A percentile compares a stretch with the other conserved stretches of the same genome.
These are phyloP conservation scores for Thozetella sp. DNA, from an alignment of 495 filamentous ascomycete genomes.

Conservation along the genomic window DNA sequence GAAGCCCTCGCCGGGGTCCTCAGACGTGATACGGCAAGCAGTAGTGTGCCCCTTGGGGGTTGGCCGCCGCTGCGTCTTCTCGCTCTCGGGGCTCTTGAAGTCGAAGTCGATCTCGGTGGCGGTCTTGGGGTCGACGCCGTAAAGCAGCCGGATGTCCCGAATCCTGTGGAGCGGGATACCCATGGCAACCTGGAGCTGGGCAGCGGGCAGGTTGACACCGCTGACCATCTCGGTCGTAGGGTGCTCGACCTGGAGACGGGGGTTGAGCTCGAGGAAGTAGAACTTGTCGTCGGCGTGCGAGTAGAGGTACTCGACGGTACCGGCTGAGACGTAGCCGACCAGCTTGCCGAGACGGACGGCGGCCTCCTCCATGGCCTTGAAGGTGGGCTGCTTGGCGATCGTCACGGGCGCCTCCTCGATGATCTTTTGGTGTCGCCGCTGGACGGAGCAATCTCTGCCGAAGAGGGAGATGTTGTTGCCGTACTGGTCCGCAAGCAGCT, in stretches of 20 bases:
- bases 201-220: conserved; percentile 95
- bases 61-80: conserved; percentile 83
- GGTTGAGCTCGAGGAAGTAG: conserved; percentile 99
- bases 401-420: conserved; percentile 99
- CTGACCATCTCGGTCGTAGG: conserved; percentile 99
- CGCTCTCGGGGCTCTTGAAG: conserved; percentile 85
- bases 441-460: conserved; percentile 97
- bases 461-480: conserved; percentile 99
- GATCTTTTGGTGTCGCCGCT: conserved; percentile 99
- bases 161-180: conserved; percentile 95
- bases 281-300: conserved; percentile 98
- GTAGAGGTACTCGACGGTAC: conserved; percentile 99
- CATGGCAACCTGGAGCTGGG: conserved; percentile 98
- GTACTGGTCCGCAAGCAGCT: conserved; percentile 97
- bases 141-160: conserved; percentile 92
- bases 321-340: conserved; percentile 97
- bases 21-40: conserved; percentile 98
- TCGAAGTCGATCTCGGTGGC: conserved; percentile 93
- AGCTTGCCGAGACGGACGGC: conserved; percentile 91
- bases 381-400: conserved; percentile 85
- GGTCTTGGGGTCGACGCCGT: conserved; percentile 90
- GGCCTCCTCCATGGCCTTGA: conserved; percentile 95
- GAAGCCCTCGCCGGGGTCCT: conserved; percentile 98
- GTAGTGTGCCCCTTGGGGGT: conserved; percentile 96
- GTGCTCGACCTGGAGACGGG: conserved; percentile 98